Evolutionary conservation across 2,329 filamentous ascomycete species (phyloP).

Genomic region (Colletotrichum chlorophyti): DNA sequence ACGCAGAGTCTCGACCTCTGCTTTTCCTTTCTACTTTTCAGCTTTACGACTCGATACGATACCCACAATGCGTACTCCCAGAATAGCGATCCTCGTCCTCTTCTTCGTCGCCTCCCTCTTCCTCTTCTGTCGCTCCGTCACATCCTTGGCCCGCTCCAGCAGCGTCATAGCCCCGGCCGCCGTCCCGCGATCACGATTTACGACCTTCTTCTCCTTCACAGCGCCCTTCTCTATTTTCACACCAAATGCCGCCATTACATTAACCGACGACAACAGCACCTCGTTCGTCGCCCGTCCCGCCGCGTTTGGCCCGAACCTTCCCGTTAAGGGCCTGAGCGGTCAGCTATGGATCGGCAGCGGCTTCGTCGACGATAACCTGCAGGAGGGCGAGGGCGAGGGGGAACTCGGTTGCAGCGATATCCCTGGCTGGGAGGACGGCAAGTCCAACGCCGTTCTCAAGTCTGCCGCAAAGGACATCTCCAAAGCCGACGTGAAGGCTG

Average conservation of each 20-base stretch:
- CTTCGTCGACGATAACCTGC: constrained; percentile 80
- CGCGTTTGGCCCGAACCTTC: constrained; percentile 85
- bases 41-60: constrained; percentile 17
- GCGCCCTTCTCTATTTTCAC: constrained; percentile 89
- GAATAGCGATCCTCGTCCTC: constrained; percentile 60
- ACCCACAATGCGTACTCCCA: constrained; percentile 58
- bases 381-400: constrained; percentile 72
- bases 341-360: constrained; percentile 93
- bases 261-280: constrained; percentile 97
- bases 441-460: constrained; percentile 52
- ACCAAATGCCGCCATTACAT: constrained; percentile 91
- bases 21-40: not conserved
- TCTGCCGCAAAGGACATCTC: constrained; percentile 40
- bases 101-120: constrained; percentile 62
- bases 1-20: constrained; percentile 1
- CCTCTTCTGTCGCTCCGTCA: constrained; percentile 60
- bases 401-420: constrained; percentile 96
- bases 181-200: constrained; percentile 51
- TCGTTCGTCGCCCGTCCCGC: constrained; percentile 94
- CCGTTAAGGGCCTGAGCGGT: constrained; percentile 79
- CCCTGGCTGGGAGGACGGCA: constrained; percentile 79
- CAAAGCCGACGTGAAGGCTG: constrained; percentile 35
- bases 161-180: constrained; percentile 27
- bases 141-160: constrained; percentile 41
- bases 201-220: constrained; percentile 72